Percentiles rank a stretch among this genome's conserved stretches.
phyloP scores from a whole-genome alignment of 73 alveolate species.

The Tetrahymena malaccensis region DNA sequence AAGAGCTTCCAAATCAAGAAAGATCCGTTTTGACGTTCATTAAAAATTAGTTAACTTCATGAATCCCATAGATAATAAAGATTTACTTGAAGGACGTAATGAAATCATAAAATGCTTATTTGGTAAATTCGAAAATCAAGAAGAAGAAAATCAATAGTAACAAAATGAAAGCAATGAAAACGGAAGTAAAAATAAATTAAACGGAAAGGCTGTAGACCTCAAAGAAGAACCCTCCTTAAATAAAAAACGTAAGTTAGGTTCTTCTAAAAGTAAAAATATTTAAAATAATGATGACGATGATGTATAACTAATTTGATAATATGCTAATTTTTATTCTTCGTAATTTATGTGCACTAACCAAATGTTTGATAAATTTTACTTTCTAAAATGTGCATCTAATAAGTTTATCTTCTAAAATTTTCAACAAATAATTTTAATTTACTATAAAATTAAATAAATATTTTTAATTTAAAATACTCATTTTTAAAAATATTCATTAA shows the following conservation, averaged over 20 bases:
- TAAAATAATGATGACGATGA: background rate
- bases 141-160: background rate
- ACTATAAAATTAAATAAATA: too few species aligned
- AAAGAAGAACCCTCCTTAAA: slow-evolving; percentile 5
- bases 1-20: slow-evolving; percentile 73
- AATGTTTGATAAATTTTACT: too few species aligned
- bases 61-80: slow-evolving; percentile 60
- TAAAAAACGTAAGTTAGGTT: background rate
- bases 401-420: too few species aligned
- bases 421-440: too few species aligned
- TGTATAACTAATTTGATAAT: background rate
- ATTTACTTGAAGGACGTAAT: slow-evolving; percentile 47
- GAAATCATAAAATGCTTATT: slow-evolving; percentile 41
- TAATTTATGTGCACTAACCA: too few species aligned
- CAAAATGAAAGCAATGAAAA: background rate
- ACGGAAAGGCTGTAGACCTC: background rate
- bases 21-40: slow-evolving; percentile 75
- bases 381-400: too few species aligned
- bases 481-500: too few species aligned
- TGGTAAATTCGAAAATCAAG: background rate
- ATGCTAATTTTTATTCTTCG: background rate
- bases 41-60: slow-evolving; percentile 71
- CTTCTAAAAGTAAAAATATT: background rate
- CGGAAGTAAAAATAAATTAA: background rate
- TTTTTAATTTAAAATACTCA: too few species aligned